Evolutionary conservation across 495 filamentous ascomycete genomes (phyloP), one percentile per base, ranked within the genome.

Genomic region (Podospora fimiseda): DNA sequence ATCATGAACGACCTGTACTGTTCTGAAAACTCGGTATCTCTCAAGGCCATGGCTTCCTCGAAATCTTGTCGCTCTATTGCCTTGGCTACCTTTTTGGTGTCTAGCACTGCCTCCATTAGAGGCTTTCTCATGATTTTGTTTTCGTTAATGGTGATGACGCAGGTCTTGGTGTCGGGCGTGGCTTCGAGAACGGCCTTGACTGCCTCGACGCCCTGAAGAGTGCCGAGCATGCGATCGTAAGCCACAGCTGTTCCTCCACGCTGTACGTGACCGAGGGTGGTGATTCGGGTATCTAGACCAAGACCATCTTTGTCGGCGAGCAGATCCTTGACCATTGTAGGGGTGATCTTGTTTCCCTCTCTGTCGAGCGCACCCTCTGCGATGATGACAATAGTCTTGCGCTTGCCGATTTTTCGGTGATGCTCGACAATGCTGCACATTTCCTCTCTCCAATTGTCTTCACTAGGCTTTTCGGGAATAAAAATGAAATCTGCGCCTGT

Each of bases 401-500:
- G 80, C 76, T 96, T 97, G 47, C 94, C 94, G 59, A 89, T 77
- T 52, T 84, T 76, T 51, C 94, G 88, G 72, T 99, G 94, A 74
- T 87, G 86, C 38, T 78, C 79, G 36, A 99, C 84, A 51, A 90
- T 80, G 2, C 72, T 63, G 59, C 85, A 89, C 94, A 99, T 97
- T 41, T 94, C 83, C 36, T 88, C 79, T 63, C 86, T 83, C 94
- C 94, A 99, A 57, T 89, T 85, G 19, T 86, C 82, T 48, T 79
- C 76, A 13, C 92, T 88, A 52, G 94, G 94, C 70, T 90, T 95
- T 73, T 99, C 94, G 0, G 94, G 94, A 43, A 97, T 87, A 69
- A 99, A 95, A 42, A 97, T 78, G 72, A 94, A 99, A 70, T 99
- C 94, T 4, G 94, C 92, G 22, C 93, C 94, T 2, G 89, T 95